These are phyloP conservation scores for Solanum chiquidenum DNA, from an alignment of 257 asterid genomes.

Conservation along the genomic window DNA sequence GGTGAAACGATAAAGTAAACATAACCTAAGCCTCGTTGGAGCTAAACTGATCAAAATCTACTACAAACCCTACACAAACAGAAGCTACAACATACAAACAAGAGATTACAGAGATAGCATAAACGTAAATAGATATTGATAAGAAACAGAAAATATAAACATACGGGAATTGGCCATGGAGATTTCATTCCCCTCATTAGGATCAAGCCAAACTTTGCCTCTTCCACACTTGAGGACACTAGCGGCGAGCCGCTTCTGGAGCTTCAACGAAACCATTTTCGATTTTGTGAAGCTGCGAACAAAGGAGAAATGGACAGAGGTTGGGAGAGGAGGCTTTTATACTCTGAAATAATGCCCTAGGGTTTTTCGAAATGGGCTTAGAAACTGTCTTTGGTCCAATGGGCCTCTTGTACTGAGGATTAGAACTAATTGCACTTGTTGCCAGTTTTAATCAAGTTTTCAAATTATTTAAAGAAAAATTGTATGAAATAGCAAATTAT, in stretches of 20 bases:
- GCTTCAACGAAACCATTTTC: slow-evolving; percentile 1
- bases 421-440: not conserved
- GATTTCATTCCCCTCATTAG: not conserved
- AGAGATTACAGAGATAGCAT: not conserved
- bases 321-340: not conserved
- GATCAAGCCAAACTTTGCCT: slow-evolving; percentile 2
- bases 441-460: not conserved
- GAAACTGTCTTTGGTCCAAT: not conserved
- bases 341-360: not conserved
- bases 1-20: not conserved
- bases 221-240: slow-evolving; percentile 1
- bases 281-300: not conserved
- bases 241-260: slow-evolving; percentile 1
- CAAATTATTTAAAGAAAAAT: not conserved
- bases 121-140: not conserved
- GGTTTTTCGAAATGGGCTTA: not conserved
- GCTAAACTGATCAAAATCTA: not conserved
- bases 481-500: too few species aligned
- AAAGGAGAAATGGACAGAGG: not conserved
- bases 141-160: not conserved
- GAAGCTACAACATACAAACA: not conserved
- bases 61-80: not conserved
- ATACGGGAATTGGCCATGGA: slow-evolving; percentile 1
- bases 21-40: not conserved
- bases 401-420: not conserved